A percentile compares a stretch with the other conserved stretches of the same genome.
These are phyloP conservation scores for Malassezia globosa DNA, from an alignment of 1,284 basidiomycete species.

Conservation along the genomic window DNA sequence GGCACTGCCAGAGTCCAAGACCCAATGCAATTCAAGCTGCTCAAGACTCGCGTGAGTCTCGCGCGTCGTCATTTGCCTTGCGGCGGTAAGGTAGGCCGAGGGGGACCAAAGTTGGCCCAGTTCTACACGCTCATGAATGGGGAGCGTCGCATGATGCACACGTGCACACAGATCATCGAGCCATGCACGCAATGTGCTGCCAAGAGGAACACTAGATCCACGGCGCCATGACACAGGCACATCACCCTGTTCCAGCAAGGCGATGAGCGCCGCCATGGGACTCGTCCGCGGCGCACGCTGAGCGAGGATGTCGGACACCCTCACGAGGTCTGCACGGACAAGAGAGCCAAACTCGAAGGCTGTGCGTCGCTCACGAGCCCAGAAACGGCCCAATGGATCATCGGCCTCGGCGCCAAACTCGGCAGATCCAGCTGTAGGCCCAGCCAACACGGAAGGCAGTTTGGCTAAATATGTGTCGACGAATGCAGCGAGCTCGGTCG, in stretches of 20 bases:
- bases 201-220: slow-evolving; percentile 25
- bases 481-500: not conserved
- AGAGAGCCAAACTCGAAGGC: slow-evolving; percentile 24
- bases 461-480: not conserved
- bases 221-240: slow-evolving; percentile 33
- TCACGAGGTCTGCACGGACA: slow-evolving; percentile 29
- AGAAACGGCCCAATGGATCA: slow-evolving; percentile 40
- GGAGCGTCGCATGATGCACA: slow-evolving; percentile 22
- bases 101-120: slow-evolving; percentile 37
- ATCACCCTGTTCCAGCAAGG: slow-evolving; percentile 24
- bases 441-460: not conserved
- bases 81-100: slow-evolving; percentile 43
- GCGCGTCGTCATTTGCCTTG: slow-evolving; percentile 38
- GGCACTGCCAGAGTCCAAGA: slow-evolving; percentile 63
- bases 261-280: slow-evolving; percentile 26
- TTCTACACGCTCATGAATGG: slow-evolving; percentile 15
- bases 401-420: slow-evolving; percentile 16
- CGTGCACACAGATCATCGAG: slow-evolving; percentile 33
- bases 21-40: slow-evolving; percentile 44
- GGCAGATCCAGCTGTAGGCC: not conserved
- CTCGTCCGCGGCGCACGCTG: slow-evolving; percentile 35
- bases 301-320: slow-evolving; percentile 29
- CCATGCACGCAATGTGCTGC: slow-evolving; percentile 34
- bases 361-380: slow-evolving; percentile 38
- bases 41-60: slow-evolving; percentile 29